Conservation (phyloP, 345 rosid species). For the Reutealis trisperma region DNA sequence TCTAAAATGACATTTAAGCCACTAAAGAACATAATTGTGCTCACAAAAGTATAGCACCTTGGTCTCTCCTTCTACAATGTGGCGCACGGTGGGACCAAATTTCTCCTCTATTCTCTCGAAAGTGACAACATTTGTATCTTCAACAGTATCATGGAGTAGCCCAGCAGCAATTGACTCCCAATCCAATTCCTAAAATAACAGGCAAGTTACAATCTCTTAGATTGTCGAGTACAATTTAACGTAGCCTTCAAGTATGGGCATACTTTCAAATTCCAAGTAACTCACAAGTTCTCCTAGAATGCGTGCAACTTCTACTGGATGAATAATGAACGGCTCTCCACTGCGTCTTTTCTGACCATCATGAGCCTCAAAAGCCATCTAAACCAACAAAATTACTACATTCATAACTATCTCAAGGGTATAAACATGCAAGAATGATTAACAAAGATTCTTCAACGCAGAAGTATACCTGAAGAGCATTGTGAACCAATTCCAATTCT, state of each 20-base stretch:
- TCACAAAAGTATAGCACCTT: conserved; percentile 57
- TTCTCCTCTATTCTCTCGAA: conserved; percentile 91
- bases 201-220: conserved; percentile 25
- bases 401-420: conserved; percentile 22
- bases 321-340: conserved; percentile 97
- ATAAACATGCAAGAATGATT: background rate
- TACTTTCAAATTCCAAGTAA: conserved; percentile 19
- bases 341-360: conserved; percentile 96
- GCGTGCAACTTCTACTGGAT: conserved; percentile 97
- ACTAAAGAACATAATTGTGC: conserved; percentile 11
- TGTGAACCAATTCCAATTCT: conserved; percentile 78
- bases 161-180: conserved; percentile 99
- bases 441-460: conserved; percentile 3
- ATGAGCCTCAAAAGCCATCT: conserved; percentile 98
- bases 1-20: conserved; percentile 6
- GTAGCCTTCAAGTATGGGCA: conserved; percentile 12
- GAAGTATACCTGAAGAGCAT: conserved; percentile 70
- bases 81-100: conserved; percentile 87
- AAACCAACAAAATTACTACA: conserved; percentile 36
- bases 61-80: conserved; percentile 98
- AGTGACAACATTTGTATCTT: conserved; percentile 90
- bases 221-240: conserved; percentile 21
- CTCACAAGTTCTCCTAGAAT: conserved; percentile 98
- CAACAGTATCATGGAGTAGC: conserved; percentile 94
- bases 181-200: conserved; percentile 74